A percentile compares a stretch with the other conserved stretches of the same genome.
These are phyloP conservation scores for Heliophila coronopifolia DNA, from an alignment of 441 rosid species.

Conservation along the genomic window DNA sequence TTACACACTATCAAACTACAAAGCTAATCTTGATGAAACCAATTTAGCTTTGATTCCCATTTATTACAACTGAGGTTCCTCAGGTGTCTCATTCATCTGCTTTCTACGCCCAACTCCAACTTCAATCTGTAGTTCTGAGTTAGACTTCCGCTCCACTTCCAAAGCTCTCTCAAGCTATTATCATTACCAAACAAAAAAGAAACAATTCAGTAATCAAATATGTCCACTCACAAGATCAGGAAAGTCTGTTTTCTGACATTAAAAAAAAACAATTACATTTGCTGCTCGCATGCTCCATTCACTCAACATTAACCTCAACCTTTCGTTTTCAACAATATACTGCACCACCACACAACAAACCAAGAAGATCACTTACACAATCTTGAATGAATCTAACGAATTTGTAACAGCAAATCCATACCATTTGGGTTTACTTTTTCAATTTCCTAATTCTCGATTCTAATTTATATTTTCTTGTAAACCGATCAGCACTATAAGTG, in stretches of 20 bases:
- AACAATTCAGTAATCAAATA: neutral
- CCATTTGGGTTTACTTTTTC: no score
- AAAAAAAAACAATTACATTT: conserved; percentile 42
- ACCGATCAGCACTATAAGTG: no score
- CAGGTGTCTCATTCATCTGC: conserved; percentile 12
- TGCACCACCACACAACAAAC: conserved; percentile 26
- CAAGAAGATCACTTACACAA: neutral
- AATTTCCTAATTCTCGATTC: no score
- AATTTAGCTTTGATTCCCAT: conserved; percentile 6
- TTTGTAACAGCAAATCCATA: no score
- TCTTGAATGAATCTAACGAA: neutral
- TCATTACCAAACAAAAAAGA: conserved; percentile 10
- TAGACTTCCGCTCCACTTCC: conserved; percentile 66
- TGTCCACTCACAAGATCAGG: neutral
- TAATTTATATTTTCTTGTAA: no score
- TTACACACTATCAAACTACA: conserved; percentile 3
- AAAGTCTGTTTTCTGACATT: neutral
- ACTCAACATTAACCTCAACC: conserved; percentile 78
- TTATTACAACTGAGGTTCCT: conserved; percentile 12
- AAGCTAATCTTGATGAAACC: neutral
- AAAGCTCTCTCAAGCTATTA: conserved; percentile 69
- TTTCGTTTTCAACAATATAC: conserved; percentile 89
- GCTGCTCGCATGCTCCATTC: conserved; percentile 93
- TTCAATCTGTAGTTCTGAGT: conserved; percentile 62
- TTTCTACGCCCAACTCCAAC: conserved; percentile 17